These are phyloP conservation scores for Mycothermus thermophilus DNA, from an alignment of 495 filamentous ascomycete genomes.

Conservation along the genomic window DNA sequence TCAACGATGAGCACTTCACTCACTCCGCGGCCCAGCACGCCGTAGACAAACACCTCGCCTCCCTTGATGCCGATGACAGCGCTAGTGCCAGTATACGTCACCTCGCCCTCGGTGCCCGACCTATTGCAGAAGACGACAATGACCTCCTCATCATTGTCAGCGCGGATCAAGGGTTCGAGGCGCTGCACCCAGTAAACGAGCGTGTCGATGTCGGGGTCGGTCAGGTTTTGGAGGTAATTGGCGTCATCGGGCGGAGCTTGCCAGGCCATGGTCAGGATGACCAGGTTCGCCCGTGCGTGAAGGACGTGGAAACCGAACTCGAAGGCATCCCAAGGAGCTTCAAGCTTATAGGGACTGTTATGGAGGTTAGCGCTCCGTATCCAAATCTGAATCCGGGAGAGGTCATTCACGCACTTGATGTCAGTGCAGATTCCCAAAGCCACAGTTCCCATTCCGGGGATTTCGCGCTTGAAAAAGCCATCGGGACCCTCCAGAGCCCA, in stretches of 20 bases:
- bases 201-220: constrained; percentile 63
- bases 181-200: constrained; percentile 84
- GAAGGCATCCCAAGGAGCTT: constrained; percentile 60
- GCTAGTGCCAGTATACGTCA: constrained; percentile 74
- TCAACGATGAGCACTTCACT: constrained; percentile 53
- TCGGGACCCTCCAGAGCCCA: constrained; percentile 68
- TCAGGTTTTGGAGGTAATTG: constrained; percentile 26
- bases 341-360: constrained; percentile 57
- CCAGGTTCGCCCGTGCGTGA: constrained; percentile 49
- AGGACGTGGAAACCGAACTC: constrained; percentile 77
- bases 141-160: constrained; percentile 44
- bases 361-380: constrained; percentile 6
- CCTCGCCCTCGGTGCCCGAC: constrained; percentile 52
- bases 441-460: constrained; percentile 42
- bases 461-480: constrained; percentile 42
- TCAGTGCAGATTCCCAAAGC: constrained; percentile 76
- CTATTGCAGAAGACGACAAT: constrained; percentile 79
- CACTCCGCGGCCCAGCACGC: constrained; percentile 49
- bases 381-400: too few relatives aligned
- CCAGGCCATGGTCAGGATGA: constrained; percentile 86
- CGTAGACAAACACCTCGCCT: constrained; percentile 55
- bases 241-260: constrained; percentile 43
- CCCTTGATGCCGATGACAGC: constrained; percentile 59
- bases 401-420: constrained; percentile 48
- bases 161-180: constrained; percentile 55